Conservation (phyloP, 2,329 filamentous ascomycete genomes). For the Mariannaea sp. region DNA sequence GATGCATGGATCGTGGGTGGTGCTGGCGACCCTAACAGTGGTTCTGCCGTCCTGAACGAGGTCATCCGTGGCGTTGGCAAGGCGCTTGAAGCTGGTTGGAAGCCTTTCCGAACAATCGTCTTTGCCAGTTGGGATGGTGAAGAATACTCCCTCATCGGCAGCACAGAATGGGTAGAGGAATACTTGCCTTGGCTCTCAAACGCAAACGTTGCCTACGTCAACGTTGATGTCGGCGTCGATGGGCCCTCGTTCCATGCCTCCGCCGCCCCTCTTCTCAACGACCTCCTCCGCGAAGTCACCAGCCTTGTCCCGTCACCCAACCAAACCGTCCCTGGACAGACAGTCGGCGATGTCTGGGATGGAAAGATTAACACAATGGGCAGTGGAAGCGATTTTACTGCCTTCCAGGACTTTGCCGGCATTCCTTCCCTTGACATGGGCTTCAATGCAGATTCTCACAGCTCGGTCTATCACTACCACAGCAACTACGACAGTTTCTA, state of each 20-base stretch:
- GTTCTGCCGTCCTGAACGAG: constrained; percentile 79
- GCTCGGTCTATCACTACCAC: constrained; percentile 79
- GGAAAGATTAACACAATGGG: constrained; percentile 68
- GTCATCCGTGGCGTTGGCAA: constrained; percentile 75
- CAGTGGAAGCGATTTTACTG: constrained; percentile 75
- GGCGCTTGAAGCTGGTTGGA: constrained; percentile 64
- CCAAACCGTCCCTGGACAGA: constrained; percentile 73
- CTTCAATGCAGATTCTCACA: constrained; percentile 52
- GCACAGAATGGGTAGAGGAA: constrained; percentile 93
- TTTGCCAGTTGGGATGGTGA: constrained; percentile 84
- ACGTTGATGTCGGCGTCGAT: constrained; percentile 76
- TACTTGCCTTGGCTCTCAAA: constrained; percentile 78
- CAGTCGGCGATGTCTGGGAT: constrained; percentile 71
- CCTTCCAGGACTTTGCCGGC: constrained; percentile 74
- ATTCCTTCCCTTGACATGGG: constrained; percentile 68
- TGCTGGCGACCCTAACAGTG: constrained; percentile 81
- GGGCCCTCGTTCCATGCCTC: constrained; percentile 67
- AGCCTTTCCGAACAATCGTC: constrained; percentile 81
- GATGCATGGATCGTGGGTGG: constrained; percentile 91
- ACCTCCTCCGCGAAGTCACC: constrained; percentile 71
- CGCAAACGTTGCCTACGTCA: constrained; percentile 80
- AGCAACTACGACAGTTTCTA: constrained; percentile 89
- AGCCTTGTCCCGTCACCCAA: constrained; percentile 71
- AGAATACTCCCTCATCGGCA: constrained; percentile 85
- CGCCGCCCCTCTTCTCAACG: constrained; percentile 77